These are phyloP conservation scores for Penicillium odoratum DNA, from an alignment of 495 filamentous ascomycete genomes.

Conservation along the genomic window DNA sequence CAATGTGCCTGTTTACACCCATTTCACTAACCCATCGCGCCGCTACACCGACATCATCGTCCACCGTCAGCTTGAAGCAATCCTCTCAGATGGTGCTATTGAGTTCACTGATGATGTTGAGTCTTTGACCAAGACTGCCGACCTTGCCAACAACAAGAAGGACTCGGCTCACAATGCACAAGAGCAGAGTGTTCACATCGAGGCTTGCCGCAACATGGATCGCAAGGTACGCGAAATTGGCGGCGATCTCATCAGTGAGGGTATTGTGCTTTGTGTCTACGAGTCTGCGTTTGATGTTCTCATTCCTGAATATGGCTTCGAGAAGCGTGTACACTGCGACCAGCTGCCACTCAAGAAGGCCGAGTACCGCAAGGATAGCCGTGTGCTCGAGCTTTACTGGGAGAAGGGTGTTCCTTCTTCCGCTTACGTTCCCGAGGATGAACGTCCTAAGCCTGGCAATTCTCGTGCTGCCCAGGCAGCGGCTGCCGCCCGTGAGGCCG, in stretches of 20 bases:
- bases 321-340: constrained; percentile 98
- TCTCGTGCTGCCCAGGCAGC: constrained; percentile 66
- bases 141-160: constrained; percentile 98
- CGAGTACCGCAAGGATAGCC: constrained; percentile 92
- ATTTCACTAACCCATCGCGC: constrained; percentile 94
- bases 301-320: constrained; percentile 97
- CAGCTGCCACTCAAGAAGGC: constrained; percentile 98
- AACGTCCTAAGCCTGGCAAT: constrained; percentile 75
- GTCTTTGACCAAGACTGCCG: constrained; percentile 84
- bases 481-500: constrained; percentile 73
- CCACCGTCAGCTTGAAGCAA: constrained; percentile 89
- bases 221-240: constrained; percentile 79
- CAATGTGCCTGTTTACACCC: constrained; percentile 92
- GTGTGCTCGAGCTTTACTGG: constrained; percentile 95
- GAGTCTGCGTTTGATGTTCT: constrained; percentile 98
- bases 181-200: constrained; percentile 98
- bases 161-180: constrained; percentile 96
- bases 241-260: constrained; percentile 93
- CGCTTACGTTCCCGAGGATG: constrained; percentile 94
- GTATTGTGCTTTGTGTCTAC: constrained; percentile 95
- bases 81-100: constrained; percentile 75
- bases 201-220: constrained; percentile 93
- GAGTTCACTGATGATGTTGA: constrained; percentile 92
- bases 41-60: constrained; percentile 95
- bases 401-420: constrained; percentile 98